Evolutionary conservation across 2,329 filamentous ascomycete species (phyloP), one percentile per base, ranked within the genome.

Genomic region (Talaromyces verruculosus): DNA sequence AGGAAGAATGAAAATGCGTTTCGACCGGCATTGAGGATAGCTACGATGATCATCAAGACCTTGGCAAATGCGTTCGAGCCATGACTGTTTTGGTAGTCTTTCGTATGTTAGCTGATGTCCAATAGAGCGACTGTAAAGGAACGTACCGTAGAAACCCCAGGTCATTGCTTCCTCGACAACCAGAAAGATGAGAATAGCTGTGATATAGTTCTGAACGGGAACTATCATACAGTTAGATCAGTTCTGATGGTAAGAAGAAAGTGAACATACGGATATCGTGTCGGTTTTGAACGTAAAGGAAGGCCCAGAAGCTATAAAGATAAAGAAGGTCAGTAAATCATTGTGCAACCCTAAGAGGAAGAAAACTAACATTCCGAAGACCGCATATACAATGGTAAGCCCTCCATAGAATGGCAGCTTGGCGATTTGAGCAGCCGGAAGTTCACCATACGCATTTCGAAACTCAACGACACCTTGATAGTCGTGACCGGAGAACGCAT

Each of bases 1-100:
- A 99, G 84, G 84, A 99, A 99, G 84, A 99, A 99, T 0, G 94
- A 97, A 77, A 99, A 98, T 0, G 94, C 97, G 79, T 98, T 99
- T 69, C 95, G 87, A 65, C 89, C 93, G 5, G 95, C 95, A 75
- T 97, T 98, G 53, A 99, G 84, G 28, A 98, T 85, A 43, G 93
- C 93, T n/a, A 97, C 94, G 28, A 97, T 81, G 19, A 97, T 88
- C 80, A 99, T 90, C 65, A 98, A 84, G 5, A 90, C 90, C 77
- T 96, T 97, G 65, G 92, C 88, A 53, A 91, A 89, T 2, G 90
- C 77, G 74, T 93, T 97, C 63, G 92, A 88, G 47, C 95, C 95
- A 74, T 97, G 88, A 45, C 90, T 87, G 78, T 99, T 99, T 75
- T 96, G 88, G 77, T 91, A 98, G 80, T 99, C 95, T 91, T 68